phyloP scores from a whole-genome alignment of 2,329 filamentous ascomycete genomes.

The Neopestalotiopsis sp. region DNA sequence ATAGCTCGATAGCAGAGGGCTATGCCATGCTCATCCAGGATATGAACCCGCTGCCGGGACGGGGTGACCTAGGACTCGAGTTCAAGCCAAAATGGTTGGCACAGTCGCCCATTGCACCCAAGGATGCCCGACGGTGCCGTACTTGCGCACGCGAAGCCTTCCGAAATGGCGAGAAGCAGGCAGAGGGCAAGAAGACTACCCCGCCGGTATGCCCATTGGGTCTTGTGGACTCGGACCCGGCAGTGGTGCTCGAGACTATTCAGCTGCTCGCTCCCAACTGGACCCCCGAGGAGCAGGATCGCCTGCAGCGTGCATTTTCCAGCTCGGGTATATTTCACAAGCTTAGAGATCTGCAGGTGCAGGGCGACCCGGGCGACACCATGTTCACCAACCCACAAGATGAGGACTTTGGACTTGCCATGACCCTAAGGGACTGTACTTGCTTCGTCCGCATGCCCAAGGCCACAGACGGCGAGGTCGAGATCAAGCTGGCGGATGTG shows the following conservation, averaged over 20 bases:
- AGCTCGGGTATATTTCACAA: slow-evolving; percentile 43
- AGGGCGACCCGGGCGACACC: slow-evolving; percentile 49
- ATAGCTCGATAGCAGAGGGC: slow-evolving; percentile 55
- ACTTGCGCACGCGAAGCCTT: slow-evolving; percentile 68
- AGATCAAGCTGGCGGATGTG: slow-evolving; percentile 74
- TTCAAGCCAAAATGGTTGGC: slow-evolving; percentile 87
- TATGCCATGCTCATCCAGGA: slow-evolving; percentile 76
- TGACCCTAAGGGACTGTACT: slow-evolving; percentile 83
- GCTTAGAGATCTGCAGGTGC: slow-evolving; percentile 40
- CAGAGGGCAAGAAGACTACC: slow-evolving; percentile 40
- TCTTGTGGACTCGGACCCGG: slow-evolving; percentile 58
- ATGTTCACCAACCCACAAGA: slow-evolving; percentile 46
- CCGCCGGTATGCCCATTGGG: slow-evolving; percentile 68
- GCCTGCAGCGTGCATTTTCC: slow-evolving; percentile 44
- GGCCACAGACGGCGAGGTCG: slow-evolving; percentile 41
- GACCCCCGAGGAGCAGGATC: slow-evolving; percentile 36
- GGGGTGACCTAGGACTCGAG: slow-evolving; percentile 59
- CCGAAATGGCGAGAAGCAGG: slow-evolving; percentile 51
- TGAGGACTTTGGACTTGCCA: slow-evolving; percentile 67
- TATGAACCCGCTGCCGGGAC: slow-evolving; percentile 58
- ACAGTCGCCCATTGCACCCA: slow-evolving; percentile 76
- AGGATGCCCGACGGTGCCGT: slow-evolving; percentile 68
- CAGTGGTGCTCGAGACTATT: slow-evolving; percentile 49
- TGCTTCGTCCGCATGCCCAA: slow-evolving; percentile 68
- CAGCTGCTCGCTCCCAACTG: slow-evolving; percentile 43